These are phyloP conservation scores for Hirschfeldia incana DNA, from an alignment of 345 rosid species.

Conservation along the genomic window DNA sequence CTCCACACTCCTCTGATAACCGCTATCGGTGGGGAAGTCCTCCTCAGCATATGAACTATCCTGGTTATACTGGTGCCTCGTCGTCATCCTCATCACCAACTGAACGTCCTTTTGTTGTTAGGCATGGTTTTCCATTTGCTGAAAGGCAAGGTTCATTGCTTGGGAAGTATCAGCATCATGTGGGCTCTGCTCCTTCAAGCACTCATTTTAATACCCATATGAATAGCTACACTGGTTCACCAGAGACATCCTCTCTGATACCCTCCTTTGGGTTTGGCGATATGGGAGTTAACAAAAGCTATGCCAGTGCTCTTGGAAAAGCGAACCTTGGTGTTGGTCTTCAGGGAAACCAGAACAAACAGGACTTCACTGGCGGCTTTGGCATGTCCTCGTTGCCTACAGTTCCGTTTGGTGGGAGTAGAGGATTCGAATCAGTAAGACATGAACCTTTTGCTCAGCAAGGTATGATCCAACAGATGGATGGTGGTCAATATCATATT, in stretches of 20 bases:
- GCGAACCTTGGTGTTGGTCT: neutral
- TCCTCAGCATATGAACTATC: conserved; percentile 51
- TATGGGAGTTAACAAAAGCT: conserved; percentile 49
- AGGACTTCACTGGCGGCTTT: conserved; percentile 55
- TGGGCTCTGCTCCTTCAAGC: conserved; percentile 94
- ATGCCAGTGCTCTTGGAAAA: conserved; percentile 46
- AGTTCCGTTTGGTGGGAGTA: conserved; percentile 48
- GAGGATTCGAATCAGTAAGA: conserved; percentile 48
- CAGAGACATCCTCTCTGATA: conserved; percentile 54
- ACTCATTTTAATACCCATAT: conserved; percentile 59
- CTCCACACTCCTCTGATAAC: conserved; percentile 66
- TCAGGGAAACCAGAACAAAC: conserved; percentile 36
- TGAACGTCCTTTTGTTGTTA: conserved; percentile 48
- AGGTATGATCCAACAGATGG: conserved; percentile 48
- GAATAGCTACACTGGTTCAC: conserved; percentile 54
- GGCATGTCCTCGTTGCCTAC: conserved; percentile 57
- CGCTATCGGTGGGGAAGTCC: conserved; percentile 94
- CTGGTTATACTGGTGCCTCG: conserved; percentile 58
- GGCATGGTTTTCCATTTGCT: conserved; percentile 49
- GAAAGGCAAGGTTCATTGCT: conserved; percentile 55
- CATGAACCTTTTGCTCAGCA: conserved; percentile 59
- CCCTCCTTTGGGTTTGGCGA: conserved; percentile 53
- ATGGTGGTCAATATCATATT: conserved; percentile 73
- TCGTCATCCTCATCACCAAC: conserved; percentile 49
- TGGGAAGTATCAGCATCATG: conserved; percentile 66